Evolutionary conservation across 192 early-diverging fungal genomes (phyloP).

Genomic region (Coemansia sp.): DNA sequence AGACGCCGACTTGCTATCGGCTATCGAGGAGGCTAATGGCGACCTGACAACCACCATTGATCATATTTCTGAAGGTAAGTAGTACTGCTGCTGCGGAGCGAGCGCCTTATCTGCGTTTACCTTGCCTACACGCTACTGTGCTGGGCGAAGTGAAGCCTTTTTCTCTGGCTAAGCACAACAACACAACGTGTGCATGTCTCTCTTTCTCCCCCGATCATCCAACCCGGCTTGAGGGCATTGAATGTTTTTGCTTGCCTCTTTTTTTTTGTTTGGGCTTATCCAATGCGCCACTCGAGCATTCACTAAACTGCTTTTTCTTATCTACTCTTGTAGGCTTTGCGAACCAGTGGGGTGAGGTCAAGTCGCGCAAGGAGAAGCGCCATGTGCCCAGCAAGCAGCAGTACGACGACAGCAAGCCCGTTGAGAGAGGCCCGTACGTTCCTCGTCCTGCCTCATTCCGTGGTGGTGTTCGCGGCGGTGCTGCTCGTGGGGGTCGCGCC

Average conservation of each 20-base stretch:
- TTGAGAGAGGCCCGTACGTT: conserved; percentile 49
- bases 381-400: conserved; percentile 51
- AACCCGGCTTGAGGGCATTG: background rate
- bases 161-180: background rate
- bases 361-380: conserved; percentile 61
- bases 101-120: background rate
- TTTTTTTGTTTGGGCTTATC: conserved; percentile 2
- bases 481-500: conserved; percentile 64
- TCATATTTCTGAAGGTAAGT: conserved; percentile 76
- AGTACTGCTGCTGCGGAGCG: conserved; percentile 4
- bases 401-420: conserved; percentile 50
- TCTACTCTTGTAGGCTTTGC: conserved; percentile 62
- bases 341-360: conserved; percentile 85
- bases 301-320: background rate
- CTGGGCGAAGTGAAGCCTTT: background rate
- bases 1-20: conserved; percentile 82
- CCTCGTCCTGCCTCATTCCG: conserved; percentile 59
- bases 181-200: background rate
- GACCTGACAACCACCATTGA: conserved; percentile 78
- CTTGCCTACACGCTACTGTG: background rate
- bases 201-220: background rate
- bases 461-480: conserved; percentile 66
- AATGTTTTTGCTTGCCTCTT: background rate
- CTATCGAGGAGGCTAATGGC: conserved; percentile 81
- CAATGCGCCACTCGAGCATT: conserved; percentile 1